Conservation (phyloP, 1,139 yeast species). For the Tardiomyces digboiensis region DNA sequence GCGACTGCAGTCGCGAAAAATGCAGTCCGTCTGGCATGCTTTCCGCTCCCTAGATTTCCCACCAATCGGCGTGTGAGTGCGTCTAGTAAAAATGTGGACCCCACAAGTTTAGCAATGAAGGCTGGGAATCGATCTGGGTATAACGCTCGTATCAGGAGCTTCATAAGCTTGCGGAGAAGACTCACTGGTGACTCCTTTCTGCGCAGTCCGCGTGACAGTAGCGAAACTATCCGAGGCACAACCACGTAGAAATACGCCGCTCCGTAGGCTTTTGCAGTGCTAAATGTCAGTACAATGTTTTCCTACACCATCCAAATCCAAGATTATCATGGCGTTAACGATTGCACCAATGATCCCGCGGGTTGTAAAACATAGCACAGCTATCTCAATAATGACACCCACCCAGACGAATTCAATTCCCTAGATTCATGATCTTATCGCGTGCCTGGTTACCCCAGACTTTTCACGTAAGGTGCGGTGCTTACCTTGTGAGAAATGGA, state of each 20-base stretch:
- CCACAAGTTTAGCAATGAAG: slow-evolving; percentile 22
- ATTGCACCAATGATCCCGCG: no score
- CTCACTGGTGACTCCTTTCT: slow-evolving; percentile 10
- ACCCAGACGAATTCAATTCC: no score
- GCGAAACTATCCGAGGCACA: slow-evolving; percentile 26
- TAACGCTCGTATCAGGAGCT: slow-evolving; percentile 20
- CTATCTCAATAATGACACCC: no score
- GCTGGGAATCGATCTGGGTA: slow-evolving; percentile 28
- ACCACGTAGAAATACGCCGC: slow-evolving; percentile 33
- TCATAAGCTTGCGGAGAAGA: slow-evolving; percentile 9
- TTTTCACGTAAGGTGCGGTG: no score
- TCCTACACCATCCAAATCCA: background rate
- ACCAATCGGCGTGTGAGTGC: slow-evolving; percentile 19
- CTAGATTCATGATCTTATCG: no score
- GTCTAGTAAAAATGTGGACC: slow-evolving; percentile 29
- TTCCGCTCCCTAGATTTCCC: slow-evolving; percentile 10
- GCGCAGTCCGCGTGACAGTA: slow-evolving; percentile 15
- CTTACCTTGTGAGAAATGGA: no score
- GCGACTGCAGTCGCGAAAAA: slow-evolving; percentile 4
- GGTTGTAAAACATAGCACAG: no score
- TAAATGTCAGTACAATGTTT: background rate
- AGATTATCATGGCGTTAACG: no score
- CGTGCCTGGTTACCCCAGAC: no score
- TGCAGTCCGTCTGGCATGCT: slow-evolving; percentile 11
- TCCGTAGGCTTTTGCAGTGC: slow-evolving; percentile 12